Evolutionary conservation across 2,329 filamentous ascomycete species (phyloP).

Genomic region (Aspergillus vadensis): DNA sequence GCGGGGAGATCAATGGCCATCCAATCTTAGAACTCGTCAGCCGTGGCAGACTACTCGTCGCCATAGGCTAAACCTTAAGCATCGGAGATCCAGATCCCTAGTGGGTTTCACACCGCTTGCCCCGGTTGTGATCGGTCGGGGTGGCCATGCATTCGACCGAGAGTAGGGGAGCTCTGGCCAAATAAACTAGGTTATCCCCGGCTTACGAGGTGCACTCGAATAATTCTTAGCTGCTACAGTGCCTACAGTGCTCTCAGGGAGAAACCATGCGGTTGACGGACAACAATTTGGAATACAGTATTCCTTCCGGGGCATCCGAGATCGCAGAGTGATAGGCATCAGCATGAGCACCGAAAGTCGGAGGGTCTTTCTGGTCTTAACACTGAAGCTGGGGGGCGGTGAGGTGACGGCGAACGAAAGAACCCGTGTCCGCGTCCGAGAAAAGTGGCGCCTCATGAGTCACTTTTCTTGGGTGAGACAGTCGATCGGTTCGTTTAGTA

Average conservation of each 20-base stretch:
- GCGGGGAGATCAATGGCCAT: too few species aligned
- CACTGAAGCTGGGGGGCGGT: neutral
- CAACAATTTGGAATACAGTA: too few species aligned
- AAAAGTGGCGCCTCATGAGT: slow-evolving; percentile 7
- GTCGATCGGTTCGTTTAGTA: too few species aligned
- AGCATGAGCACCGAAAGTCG: neutral
- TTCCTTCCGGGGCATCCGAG: neutral
- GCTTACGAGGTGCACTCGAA: neutral
- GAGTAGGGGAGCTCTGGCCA: neutral
- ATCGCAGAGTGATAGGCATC: neutral
- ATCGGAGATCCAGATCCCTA: slow-evolving; percentile 3
- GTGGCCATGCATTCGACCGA: neutral
- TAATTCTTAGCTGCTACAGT: too few species aligned
- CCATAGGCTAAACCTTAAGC: slow-evolving; percentile 3
- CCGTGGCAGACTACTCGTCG: neutral
- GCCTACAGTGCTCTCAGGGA: neutral
- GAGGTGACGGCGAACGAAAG: neutral
- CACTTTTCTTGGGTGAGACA: neutral
- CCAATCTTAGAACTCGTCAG: neutral
- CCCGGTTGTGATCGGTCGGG: neutral
- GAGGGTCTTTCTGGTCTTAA: neutral
- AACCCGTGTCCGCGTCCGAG: neutral
- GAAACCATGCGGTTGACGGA: neutral
- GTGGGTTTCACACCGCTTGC: slow-evolving; percentile 1
- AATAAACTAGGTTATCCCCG: neutral